phyloP scores from a whole-genome alignment of 306 rosid genomes.

The Heteromeles arbutifolia region DNA sequence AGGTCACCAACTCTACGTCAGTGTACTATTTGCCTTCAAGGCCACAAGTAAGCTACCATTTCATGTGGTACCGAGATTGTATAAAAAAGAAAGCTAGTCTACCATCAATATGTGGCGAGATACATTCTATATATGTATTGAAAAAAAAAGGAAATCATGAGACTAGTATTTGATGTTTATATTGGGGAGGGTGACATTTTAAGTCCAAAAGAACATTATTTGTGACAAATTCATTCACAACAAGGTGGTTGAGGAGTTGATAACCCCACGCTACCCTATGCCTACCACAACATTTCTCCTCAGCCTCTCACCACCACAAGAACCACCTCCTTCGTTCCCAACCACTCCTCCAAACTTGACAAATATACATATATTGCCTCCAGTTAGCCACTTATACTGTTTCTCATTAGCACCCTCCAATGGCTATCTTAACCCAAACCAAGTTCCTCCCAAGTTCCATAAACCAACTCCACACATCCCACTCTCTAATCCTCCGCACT shows the following conservation, averaged over 20 bases:
- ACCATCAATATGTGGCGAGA: no score
- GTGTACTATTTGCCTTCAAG: no score
- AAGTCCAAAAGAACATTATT: background rate
- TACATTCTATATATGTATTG: no score
- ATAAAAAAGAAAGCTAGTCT: no score
- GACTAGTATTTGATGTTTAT: background rate
- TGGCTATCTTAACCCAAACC: conserved; percentile 63
- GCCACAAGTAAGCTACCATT: no score
- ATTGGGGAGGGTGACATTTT: background rate
- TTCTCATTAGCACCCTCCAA: conserved; percentile 19
- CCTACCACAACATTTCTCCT: conserved; percentile 30
- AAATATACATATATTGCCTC: background rate
- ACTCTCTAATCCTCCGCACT: background rate
- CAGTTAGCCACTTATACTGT: background rate
- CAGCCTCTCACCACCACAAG: conserved; percentile 17
- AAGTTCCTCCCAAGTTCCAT: conserved; percentile 29
- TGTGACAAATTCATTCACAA: background rate
- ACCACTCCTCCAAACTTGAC: conserved; percentile 19
- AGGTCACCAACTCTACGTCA: no score
- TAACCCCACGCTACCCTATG: conserved; percentile 38
- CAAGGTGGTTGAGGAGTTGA: conserved; percentile 11
- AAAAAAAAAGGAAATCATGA: background rate
- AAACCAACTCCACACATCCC: conserved; percentile 11
- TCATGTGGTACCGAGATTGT: no score
- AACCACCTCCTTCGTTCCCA: conserved; percentile 7